Base-by-base conservation (phyloP, 352 stramenopile genomes). In the Phytophthora podocarpi region DNA sequence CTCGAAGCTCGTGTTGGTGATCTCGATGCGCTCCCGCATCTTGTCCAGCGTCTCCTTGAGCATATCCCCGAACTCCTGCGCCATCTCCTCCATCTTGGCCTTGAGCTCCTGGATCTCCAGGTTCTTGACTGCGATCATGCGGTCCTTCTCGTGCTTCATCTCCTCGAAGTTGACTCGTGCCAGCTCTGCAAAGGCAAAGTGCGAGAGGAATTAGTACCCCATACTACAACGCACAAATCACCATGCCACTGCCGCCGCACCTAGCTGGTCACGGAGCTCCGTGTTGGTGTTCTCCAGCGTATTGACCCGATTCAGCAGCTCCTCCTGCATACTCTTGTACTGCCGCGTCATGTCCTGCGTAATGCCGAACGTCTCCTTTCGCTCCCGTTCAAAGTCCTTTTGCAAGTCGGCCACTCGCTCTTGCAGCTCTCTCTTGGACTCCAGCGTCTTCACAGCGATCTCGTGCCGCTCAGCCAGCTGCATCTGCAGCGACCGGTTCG, bases 301-400 rank as follows among this genome's bases (percentile, higher is more conserved):
- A 56, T 91, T 92, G 59, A 95, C 82, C 13, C 90, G 83, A 36
- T 96, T 93, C 4, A 97, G 72, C 24, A 97, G 71, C 57, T 97
- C 87, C 41, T 97, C 90, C 60, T 98, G 92, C 94, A 99, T 98
- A 55, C 90, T 96, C 74, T 98, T 98, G 77, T 98, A 98, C 79
- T 98, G 95, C 8, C 96, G 80, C 43, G 95, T 98, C 94, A 98
- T 98, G 65, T 98, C 93, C 46, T 93, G 78, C 30, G 89, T 98
- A 51, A 99, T 98, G 16, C 96, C 95, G 36, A 96, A 96, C 11
- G 89, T 97, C 52, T 97, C 81, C 74, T 74, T 67, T 8, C 90
- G 76, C 66, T 97, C 91, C 16, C 78, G 70, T 43, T 98, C 86
- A 67, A 97, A 95, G 58, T 94, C 89, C 20, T 76, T 72, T 55